Evolutionary conservation across 352 stramenopile species (phyloP).

Genomic region (Phytopythium cucurbitacearum): DNA sequence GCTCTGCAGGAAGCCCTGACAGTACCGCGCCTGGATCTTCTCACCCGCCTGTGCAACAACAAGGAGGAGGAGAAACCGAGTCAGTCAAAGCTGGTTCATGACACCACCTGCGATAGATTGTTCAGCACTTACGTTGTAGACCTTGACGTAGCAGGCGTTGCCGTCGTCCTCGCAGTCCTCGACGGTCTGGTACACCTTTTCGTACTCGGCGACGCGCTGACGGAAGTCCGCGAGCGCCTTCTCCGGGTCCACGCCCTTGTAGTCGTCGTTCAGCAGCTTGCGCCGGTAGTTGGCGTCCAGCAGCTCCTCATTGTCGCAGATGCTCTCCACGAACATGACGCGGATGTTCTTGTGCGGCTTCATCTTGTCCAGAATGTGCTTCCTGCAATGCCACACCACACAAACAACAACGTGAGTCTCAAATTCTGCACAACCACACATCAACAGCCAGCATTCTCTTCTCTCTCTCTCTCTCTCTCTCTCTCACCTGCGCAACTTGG

Average conservation of each 20-base stretch:
- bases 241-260: conserved; percentile 77
- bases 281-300: conserved; percentile 90
- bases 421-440: conserved; percentile 1
- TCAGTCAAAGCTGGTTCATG: neutral
- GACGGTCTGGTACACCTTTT: conserved; percentile 91
- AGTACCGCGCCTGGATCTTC: conserved; percentile 88
- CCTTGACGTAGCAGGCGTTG: conserved; percentile 89
- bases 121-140: conserved; percentile 75
- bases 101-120: neutral
- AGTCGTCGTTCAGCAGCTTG: conserved; percentile 89
- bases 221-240: conserved; percentile 88
- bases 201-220: conserved; percentile 89
- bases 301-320: conserved; percentile 92
- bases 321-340: conserved; percentile 94
- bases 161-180: conserved; percentile 80
- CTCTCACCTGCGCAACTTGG: conserved; percentile 51
- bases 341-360: conserved; percentile 62
- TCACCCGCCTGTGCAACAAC: conserved; percentile 58
- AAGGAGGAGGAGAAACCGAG: neutral
- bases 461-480: no score
- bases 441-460: no score
- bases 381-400: conserved; percentile 17
- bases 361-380: conserved; percentile 62
- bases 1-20: conserved; percentile 83
- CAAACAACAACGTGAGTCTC: neutral